phyloP scores from a whole-genome alignment of 306 rosid genomes.

The Corylus avellana region DNA sequence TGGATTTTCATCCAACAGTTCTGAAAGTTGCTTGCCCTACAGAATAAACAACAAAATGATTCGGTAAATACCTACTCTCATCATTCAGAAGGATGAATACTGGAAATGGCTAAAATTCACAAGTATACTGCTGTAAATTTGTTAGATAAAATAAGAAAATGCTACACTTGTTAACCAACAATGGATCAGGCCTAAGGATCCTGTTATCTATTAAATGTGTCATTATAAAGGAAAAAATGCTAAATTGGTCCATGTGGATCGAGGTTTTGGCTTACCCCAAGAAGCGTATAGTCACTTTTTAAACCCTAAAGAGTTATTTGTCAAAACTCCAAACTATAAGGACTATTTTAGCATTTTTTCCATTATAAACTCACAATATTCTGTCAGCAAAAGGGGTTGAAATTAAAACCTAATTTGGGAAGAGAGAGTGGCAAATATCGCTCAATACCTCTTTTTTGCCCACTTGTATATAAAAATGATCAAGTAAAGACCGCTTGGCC shows the following conservation, averaged over 20 bases:
- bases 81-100: background rate
- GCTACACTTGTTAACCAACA: background rate
- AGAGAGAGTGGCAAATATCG: background rate
- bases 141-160: background rate
- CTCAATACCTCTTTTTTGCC: slow-evolving; percentile 45
- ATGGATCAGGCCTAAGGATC: background rate
- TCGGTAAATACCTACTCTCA: background rate
- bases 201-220: background rate
- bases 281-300: too few species aligned
- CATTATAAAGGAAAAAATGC: background rate
- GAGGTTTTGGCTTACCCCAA: too few species aligned
- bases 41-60: slow-evolving; percentile 18
- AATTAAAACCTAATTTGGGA: background rate
- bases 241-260: too few species aligned
- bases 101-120: background rate
- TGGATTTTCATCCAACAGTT: slow-evolving; percentile 47
- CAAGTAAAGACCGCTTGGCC: slow-evolving; percentile 50
- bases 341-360: too few species aligned
- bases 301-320: too few species aligned
- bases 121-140: background rate
- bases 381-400: background rate
- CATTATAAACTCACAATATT: background rate
- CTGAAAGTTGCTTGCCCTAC: slow-evolving; percentile 42
- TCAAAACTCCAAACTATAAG: too few species aligned
- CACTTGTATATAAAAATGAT: slow-evolving; percentile 47